phyloP scores from a whole-genome alignment of 2,329 filamentous ascomycete genomes.

The Fusarium cicatricum region DNA sequence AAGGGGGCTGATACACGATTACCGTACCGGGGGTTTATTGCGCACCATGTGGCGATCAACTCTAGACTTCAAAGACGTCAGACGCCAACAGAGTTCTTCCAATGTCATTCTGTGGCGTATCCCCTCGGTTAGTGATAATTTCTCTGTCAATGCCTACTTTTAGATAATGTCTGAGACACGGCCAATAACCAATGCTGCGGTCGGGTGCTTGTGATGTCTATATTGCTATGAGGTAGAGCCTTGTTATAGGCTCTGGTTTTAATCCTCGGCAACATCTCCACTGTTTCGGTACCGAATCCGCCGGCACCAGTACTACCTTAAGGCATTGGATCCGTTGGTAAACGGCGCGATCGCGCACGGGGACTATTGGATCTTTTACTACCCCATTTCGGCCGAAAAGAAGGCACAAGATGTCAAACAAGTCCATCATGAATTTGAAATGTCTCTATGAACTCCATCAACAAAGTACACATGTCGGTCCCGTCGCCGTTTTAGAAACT shows the following conservation, averaged over 20 bases:
- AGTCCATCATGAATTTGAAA: not conserved
- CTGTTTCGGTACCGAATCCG: not conserved
- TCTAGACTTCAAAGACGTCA: not conserved
- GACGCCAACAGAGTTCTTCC: not conserved
- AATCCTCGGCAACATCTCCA: too few species aligned
- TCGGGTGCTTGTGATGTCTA: too few species aligned
- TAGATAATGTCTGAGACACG: too few species aligned
- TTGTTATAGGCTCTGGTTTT: too few species aligned
- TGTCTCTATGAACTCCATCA: not conserved
- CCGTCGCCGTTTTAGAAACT: too few species aligned
- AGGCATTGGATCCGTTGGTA: not conserved
- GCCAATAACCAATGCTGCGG: too few species aligned
- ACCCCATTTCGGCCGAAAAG: not conserved
- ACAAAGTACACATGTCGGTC: too few species aligned
- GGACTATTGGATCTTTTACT: not conserved
- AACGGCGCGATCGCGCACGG: slow-evolving; percentile 1
- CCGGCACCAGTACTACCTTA: not conserved
- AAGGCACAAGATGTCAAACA: not conserved
- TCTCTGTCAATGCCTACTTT: too few species aligned
- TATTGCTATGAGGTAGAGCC: too few species aligned
- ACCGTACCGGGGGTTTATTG: not conserved
- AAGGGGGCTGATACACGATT: not conserved
- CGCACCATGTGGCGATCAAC: not conserved
- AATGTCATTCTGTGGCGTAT: slow-evolving; percentile 5
- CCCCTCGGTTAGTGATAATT: not conserved